Base-by-base conservation (phyloP, 1,139 yeast genomes). In the Yamadazyma membranifaciens region DNA sequence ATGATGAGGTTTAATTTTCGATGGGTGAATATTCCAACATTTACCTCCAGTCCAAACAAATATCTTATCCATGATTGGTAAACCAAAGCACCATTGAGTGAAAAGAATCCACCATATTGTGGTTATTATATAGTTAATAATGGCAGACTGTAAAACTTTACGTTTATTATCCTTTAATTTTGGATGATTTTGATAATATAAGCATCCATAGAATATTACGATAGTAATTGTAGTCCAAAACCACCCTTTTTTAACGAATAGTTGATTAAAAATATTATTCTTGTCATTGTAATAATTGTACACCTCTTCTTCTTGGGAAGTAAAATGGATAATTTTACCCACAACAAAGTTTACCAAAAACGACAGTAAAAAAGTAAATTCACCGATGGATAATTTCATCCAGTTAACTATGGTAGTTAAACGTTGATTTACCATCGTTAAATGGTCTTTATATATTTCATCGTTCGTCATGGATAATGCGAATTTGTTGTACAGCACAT, bases 211-310 rank as follows among this genome's bases (percentile, higher is more conserved):
- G 46, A 69, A 71, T 6, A 51, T 39, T 1, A 54, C 43, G 6
- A 71, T 49, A 13, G 51, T 57, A 3, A 64, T 16, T 0, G 89
- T 74, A 1, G 96, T 89, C 98, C 98, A 92, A 12, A 80, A 73
- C 98, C 98, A 92, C 2, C 97, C 98, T 32, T 73, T 73, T 55
- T 92, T 92, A 33, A 91, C 96, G 58, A 92, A 86, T 4, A 75
- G 39, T 27, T 74, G 75, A 60, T 92, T 92, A 46, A 91, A 59
- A 14, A 89, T 35, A 58, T 86, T 86, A 33, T 73, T 63, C 57
- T 83, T 84, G 45, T 77, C 65, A 42, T 83, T 78, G 60, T 81
- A 85, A 56, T 78, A 79, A 54, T 75, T 78, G 58, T 67, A 61
- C 10, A 70, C 67, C 38, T 70, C 73, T 40, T 63, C 71, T 10